phyloP scores from a whole-genome alignment of 352 stramenopile species.

The Globisporangium nagaii region DNA sequence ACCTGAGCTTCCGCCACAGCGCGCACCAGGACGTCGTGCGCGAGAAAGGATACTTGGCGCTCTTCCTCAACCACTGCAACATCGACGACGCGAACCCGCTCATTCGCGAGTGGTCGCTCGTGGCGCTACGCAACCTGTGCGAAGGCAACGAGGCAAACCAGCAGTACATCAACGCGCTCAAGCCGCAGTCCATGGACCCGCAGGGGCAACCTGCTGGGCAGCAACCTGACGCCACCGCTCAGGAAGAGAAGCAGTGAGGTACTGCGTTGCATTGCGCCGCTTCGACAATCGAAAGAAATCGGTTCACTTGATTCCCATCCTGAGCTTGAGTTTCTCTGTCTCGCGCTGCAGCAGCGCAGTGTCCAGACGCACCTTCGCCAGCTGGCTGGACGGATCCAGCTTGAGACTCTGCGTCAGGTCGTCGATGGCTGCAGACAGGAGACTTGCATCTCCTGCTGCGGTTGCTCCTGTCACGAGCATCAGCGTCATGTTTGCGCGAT shows the following conservation, averaged over 20 bases:
- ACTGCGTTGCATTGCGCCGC: too few species aligned
- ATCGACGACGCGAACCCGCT: conserved; percentile 84
- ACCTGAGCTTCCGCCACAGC: conserved; percentile 69
- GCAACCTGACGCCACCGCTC: neutral
- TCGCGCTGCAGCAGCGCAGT: conserved; percentile 9
- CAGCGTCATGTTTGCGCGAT: conserved; percentile 15
- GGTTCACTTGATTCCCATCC: conserved; percentile 1
- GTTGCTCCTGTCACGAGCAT: neutral
- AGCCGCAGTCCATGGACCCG: conserved; percentile 46
- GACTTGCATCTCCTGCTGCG: neutral
- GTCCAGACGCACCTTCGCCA: conserved; percentile 9
- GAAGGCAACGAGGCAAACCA: conserved; percentile 81
- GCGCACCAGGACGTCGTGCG: conserved; percentile 76
- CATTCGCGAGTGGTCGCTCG: conserved; percentile 86
- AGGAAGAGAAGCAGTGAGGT: too few species aligned
- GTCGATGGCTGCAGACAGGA: neutral
- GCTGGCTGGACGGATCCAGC: conserved; percentile 1
- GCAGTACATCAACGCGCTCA: conserved; percentile 52
- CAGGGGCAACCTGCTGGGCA: neutral
- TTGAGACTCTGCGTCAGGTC: conserved; percentile 8
- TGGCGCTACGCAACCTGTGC: conserved; percentile 85
- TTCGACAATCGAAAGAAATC: too few species aligned
- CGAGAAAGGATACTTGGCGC: conserved; percentile 54
- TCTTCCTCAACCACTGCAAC: conserved; percentile 90
- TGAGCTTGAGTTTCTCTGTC: conserved; percentile 8